Evolutionary conservation across 768 basidiomycete species (phyloP).

Genomic region (Tylopilus rubrobrunneus): DNA sequence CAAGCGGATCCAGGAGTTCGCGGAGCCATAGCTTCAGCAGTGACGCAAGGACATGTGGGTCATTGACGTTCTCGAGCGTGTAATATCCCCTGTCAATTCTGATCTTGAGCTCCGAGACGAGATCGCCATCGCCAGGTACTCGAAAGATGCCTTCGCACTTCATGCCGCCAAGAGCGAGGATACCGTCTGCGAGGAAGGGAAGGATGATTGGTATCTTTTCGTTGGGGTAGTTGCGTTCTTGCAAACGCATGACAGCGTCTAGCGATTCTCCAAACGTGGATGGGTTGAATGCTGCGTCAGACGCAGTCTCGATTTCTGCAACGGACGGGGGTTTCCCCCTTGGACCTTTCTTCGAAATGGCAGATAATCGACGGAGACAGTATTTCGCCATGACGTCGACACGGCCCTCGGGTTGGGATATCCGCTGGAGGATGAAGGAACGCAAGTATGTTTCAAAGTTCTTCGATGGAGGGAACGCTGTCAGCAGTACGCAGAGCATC

Average conservation of each 20-base stretch:
- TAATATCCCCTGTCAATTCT: conserved; percentile 91
- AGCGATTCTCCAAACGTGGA: conserved; percentile 92
- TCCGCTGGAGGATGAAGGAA: conserved; percentile 73
- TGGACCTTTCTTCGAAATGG: conserved; percentile 80
- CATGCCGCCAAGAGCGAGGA: conserved; percentile 82
- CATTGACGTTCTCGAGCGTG: conserved; percentile 83
- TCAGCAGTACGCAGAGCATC: conserved; percentile 82
- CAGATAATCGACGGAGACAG: conserved; percentile 72
- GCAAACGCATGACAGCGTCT: conserved; percentile 76
- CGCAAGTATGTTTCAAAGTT: conserved; percentile 84
- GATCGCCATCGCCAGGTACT: conserved; percentile 86
- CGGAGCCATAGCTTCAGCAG: conserved; percentile 92
- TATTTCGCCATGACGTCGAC: conserved; percentile 91
- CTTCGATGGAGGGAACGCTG: conserved; percentile 91
- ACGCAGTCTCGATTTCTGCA: conserved; percentile 89
- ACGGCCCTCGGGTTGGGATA: conserved; percentile 63
- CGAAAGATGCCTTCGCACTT: conserved; percentile 91
- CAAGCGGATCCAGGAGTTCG: conserved; percentile 87
- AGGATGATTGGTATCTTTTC: conserved; percentile 89
- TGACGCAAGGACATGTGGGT: conserved; percentile 86
- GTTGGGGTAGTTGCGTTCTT: conserved; percentile 80
- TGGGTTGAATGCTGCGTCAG: conserved; percentile 93
- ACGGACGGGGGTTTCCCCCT: conserved; percentile 78
- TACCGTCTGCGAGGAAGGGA: conserved; percentile 89
- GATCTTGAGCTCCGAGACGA: conserved; percentile 82